Conservation (phyloP, 1,139 yeast genomes). For the Geotrichum bryndzae region DNA sequence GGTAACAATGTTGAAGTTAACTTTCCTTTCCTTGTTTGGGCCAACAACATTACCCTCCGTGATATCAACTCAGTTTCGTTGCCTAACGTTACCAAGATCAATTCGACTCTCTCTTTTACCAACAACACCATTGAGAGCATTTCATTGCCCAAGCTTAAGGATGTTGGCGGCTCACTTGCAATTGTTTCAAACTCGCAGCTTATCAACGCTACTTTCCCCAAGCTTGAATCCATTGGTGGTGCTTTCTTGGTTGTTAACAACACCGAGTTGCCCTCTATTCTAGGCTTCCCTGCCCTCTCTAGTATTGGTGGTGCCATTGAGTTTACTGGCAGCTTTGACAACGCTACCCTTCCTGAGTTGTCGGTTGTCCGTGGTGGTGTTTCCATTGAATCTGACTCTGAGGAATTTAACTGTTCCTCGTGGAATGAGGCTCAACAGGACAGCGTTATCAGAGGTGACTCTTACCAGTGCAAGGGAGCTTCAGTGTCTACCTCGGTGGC, state of each 20-base stretch:
- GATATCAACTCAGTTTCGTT: slow-evolving; percentile 67
- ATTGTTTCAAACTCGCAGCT: slow-evolving; percentile 68
- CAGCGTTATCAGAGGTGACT: slow-evolving; percentile 86
- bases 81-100: slow-evolving; percentile 60
- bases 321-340: slow-evolving; percentile 71
- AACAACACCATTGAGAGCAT: slow-evolving; percentile 61
- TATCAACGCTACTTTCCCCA: slow-evolving; percentile 61
- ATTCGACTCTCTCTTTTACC: slow-evolving; percentile 74
- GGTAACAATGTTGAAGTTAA: slow-evolving; percentile 69
- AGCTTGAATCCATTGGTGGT: slow-evolving; percentile 70
- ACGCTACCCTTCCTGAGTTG: slow-evolving; percentile 69
- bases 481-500: slow-evolving; percentile 50
- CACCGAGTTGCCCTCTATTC: slow-evolving; percentile 56
- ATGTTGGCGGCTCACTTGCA: slow-evolving; percentile 77
- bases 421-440: slow-evolving; percentile 51
- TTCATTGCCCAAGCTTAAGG: slow-evolving; percentile 49
- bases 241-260: slow-evolving; percentile 78
- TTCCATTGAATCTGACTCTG: slow-evolving; percentile 61
- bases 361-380: slow-evolving; percentile 88
- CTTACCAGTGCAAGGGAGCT: slow-evolving; percentile 74
- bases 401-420: slow-evolving; percentile 72
- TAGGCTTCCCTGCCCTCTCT: slow-evolving; percentile 67
- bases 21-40: slow-evolving; percentile 69
- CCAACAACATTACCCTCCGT: slow-evolving; percentile 80
- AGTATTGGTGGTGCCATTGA: slow-evolving; percentile 84